Percentiles rank a stretch among this genome's conserved stretches.
phyloP scores from a whole-genome alignment of 1,139 yeast species.

The Waltiozyma sp. region DNA sequence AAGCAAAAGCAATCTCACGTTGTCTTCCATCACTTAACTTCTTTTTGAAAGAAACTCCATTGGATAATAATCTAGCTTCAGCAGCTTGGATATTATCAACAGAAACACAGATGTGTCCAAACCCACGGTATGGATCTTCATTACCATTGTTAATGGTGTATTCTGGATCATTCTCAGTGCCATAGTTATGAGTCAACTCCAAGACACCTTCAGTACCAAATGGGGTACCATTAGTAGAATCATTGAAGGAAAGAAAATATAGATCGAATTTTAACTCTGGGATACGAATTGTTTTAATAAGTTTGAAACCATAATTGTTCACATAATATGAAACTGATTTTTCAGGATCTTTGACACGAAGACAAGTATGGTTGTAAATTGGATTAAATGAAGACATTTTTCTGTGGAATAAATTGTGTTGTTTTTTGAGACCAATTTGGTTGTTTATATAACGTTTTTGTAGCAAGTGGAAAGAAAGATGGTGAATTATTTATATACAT shows the following conservation, averaged over 20 bases:
- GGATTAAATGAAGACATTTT: slow-evolving; percentile 9
- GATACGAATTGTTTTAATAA: slow-evolving; percentile 41
- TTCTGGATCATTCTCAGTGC: slow-evolving; percentile 49
- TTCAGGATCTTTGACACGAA: slow-evolving; percentile 77
- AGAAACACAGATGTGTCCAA: slow-evolving; percentile 85
- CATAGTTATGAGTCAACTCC: slow-evolving; percentile 77
- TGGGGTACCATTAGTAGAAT: slow-evolving; percentile 38
- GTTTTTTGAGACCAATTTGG: too few relatives aligned
- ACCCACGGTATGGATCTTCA: slow-evolving; percentile 74
- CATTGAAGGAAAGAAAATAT: slow-evolving; percentile 50
- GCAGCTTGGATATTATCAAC: slow-evolving; percentile 66
- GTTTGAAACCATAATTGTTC: slow-evolving; percentile 64
- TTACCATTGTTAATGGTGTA: slow-evolving; percentile 72
- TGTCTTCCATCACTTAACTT: slow-evolving; percentile 83
- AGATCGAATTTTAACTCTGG: slow-evolving; percentile 50
- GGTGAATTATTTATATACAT: too few relatives aligned
- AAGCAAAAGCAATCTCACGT: slow-evolving; percentile 82
- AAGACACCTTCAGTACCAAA: slow-evolving; percentile 63
- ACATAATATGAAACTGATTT: slow-evolving; percentile 63
- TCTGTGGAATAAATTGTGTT: too few relatives aligned
- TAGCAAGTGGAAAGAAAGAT: too few relatives aligned
- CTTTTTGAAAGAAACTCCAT: slow-evolving; percentile 72
- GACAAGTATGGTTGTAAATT: slow-evolving; percentile 54
- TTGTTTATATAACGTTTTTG: too few relatives aligned
- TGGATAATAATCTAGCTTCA: slow-evolving; percentile 44